These are phyloP conservation scores for Vararia minispora DNA, from an alignment of 768 basidiomycete species.

Conservation along the genomic window DNA sequence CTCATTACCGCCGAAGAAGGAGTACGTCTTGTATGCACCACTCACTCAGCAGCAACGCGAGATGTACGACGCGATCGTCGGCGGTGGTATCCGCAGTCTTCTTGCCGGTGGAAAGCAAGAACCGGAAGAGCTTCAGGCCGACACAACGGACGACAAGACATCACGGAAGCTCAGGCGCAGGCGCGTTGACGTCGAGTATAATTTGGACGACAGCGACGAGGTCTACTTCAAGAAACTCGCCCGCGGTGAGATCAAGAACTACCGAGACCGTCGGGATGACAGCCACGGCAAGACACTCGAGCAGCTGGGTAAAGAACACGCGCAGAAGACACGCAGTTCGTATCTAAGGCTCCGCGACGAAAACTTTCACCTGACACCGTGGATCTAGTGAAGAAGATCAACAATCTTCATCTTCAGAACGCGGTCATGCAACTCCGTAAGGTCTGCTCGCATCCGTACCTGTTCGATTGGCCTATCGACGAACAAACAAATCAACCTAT, in stretches of 20 bases:
- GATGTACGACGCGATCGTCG: slow-evolving; percentile 71
- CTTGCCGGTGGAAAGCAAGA: slow-evolving; percentile 27
- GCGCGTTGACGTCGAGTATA: slow-evolving; percentile 33
- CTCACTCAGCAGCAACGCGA: slow-evolving; percentile 75
- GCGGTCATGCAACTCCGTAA: slow-evolving; percentile 93
- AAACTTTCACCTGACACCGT: not conserved
- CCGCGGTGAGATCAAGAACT: slow-evolving; percentile 29
- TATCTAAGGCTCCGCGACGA: slow-evolving; percentile 6
- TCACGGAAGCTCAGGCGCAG: slow-evolving; percentile 19
- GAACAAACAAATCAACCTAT: slow-evolving; percentile 46
- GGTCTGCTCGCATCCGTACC: slow-evolving; percentile 87
- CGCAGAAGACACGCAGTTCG: slow-evolving; percentile 49
- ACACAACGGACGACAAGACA: no score
- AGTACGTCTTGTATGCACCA: slow-evolving; percentile 90
- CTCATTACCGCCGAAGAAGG: slow-evolving; percentile 81
- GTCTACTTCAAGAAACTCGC: slow-evolving; percentile 56
- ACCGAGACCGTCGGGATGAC: slow-evolving; percentile 25
- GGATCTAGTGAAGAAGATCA: slow-evolving; percentile 63
- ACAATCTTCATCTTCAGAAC: slow-evolving; percentile 92
- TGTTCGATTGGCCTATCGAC: slow-evolving; percentile 78
- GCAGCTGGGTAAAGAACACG: slow-evolving; percentile 47
- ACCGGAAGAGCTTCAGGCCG: slow-evolving; percentile 16
- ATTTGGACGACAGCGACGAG: slow-evolving; percentile 49
- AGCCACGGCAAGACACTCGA: slow-evolving; percentile 41
- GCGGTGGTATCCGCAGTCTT: slow-evolving; percentile 56